Conservation (phyloP, 148 eudicot species). For the Camellia granthamiana region DNA sequence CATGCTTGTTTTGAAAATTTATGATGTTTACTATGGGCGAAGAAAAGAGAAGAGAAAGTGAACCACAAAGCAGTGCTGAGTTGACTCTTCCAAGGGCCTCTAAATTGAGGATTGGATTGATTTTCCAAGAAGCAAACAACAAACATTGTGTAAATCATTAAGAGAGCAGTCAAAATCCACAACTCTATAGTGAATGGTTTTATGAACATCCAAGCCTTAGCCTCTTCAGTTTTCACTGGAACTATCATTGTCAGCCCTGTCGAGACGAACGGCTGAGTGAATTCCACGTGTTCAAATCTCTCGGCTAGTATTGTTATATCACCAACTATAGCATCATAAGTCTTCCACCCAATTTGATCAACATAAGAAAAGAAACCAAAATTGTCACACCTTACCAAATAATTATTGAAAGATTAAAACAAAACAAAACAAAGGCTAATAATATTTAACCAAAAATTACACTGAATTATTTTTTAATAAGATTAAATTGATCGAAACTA, state of each 20-base stretch:
- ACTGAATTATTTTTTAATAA: too few relatives aligned
- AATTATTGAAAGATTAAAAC: neutral
- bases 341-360: neutral
- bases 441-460: too few relatives aligned
- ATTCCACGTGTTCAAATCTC: slow-evolving; percentile 29
- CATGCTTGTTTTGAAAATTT: neutral
- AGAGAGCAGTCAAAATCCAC: slow-evolving; percentile 28
- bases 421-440: neutral
- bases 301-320: slow-evolving; percentile 35
- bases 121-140: slow-evolving; percentile 38
- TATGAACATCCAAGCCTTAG: slow-evolving; percentile 31
- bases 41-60: slow-evolving; percentile 34
- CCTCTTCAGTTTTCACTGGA: slow-evolving; percentile 10
- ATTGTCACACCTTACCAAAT: neutral
- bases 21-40: slow-evolving; percentile 37
- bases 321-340: slow-evolving; percentile 36
- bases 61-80: slow-evolving; percentile 34
- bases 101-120: slow-evolving; percentile 20
- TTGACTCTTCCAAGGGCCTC: slow-evolving; percentile 30
- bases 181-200: slow-evolving; percentile 33
- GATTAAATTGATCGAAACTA: too few relatives aligned
- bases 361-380: neutral
- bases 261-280: slow-evolving; percentile 35
- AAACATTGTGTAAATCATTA: slow-evolving; percentile 29
- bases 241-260: slow-evolving; percentile 33